Evolutionary conservation across 2,329 filamentous ascomycete genomes (phyloP).

Genomic region (Botrytis pseudocinerea): DNA sequence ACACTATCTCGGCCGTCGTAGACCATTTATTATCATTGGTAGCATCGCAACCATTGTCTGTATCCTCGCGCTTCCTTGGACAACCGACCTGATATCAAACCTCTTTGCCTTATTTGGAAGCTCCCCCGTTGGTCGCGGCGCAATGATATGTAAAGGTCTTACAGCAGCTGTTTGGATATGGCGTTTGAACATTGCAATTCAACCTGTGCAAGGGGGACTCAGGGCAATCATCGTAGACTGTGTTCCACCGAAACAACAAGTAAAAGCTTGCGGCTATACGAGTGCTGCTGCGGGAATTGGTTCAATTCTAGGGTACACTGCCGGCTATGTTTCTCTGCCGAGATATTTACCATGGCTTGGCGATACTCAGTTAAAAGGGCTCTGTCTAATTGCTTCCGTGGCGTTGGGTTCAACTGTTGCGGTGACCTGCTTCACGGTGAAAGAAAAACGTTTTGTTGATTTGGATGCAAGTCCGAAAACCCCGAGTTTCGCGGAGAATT

Average conservation of each 20-base stretch:
- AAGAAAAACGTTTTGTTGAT: slow-evolving; percentile 24
- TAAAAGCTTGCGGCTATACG: slow-evolving; percentile 39
- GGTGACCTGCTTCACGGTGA: slow-evolving; percentile 21
- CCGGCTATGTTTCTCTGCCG: slow-evolving; percentile 32
- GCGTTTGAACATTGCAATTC: slow-evolving; percentile 40
- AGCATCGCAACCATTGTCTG: slow-evolving; percentile 51
- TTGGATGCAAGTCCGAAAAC: slow-evolving; percentile 1
- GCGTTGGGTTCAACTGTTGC: slow-evolving; percentile 25
- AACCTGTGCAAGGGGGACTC: slow-evolving; percentile 41
- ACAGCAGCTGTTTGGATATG: slow-evolving; percentile 35
- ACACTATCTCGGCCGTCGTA: slow-evolving; percentile 48
- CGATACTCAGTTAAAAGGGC: slow-evolving; percentile 33
- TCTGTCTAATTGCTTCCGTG: slow-evolving; percentile 32
- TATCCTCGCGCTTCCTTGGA: slow-evolving; percentile 52
- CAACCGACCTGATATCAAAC: slow-evolving; percentile 44
- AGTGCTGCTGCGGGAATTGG: slow-evolving; percentile 37
- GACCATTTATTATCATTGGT: slow-evolving; percentile 54
- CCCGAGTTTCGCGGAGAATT: slow-evolving; percentile 1
- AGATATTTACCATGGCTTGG: slow-evolving; percentile 27
- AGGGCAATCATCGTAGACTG: slow-evolving; percentile 42
- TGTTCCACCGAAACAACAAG: slow-evolving; percentile 39
- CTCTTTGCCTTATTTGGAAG: neutral
- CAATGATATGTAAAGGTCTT: slow-evolving; percentile 2
- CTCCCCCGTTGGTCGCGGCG: neutral
- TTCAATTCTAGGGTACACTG: slow-evolving; percentile 40